Percentiles rank a stretch among this genome's conserved stretches.
phyloP scores from a whole-genome alignment of 208 protist genomes.

The Blastocrithidia nonstop region DNA sequence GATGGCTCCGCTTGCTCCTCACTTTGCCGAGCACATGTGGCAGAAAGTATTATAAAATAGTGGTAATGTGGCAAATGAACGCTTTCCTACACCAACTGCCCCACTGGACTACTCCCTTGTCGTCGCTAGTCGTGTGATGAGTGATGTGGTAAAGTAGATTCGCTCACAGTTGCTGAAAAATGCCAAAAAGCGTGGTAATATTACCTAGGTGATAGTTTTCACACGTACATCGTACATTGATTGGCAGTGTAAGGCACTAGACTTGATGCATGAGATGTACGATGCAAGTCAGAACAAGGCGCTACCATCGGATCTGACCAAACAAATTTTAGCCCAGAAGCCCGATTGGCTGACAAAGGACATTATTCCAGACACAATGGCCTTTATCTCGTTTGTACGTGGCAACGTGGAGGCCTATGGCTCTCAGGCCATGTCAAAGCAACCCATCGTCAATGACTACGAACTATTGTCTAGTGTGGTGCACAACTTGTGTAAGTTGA shows the following conservation, averaged over 20 bases:
- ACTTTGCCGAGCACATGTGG: slow-evolving; percentile 95
- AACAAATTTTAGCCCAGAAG: slow-evolving; percentile 38
- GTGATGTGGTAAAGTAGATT: slow-evolving; percentile 73
- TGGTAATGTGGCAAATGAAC: slow-evolving; percentile 33
- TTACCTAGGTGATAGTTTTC: slow-evolving; percentile 64
- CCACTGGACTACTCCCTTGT: slow-evolving; percentile 65
- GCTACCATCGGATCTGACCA: slow-evolving; percentile 55
- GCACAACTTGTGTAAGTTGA: slow-evolving; percentile 44
- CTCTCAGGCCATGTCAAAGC: slow-evolving; percentile 35
- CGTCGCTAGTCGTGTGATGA: slow-evolving; percentile 61
- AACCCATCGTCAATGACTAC: slow-evolving; percentile 58
- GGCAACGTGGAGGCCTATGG: slow-evolving; percentile 73
- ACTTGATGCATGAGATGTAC: slow-evolving; percentile 44
- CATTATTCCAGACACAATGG: slow-evolving; percentile 74
- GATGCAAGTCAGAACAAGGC: slow-evolving; percentile 15
- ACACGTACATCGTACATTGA: slow-evolving; percentile 28
- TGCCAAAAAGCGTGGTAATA: slow-evolving; percentile 58
- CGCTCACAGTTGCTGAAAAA: slow-evolving; percentile 62
- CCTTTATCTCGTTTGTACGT: slow-evolving; percentile 74
- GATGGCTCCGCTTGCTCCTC: slow-evolving; percentile 93
- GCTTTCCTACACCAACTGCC: slow-evolving; percentile 40
- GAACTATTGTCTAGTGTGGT: slow-evolving; percentile 25
- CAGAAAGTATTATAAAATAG: slow-evolving; percentile 45
- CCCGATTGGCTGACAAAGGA: slow-evolving; percentile 55
- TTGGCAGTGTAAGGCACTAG: slow-evolving; percentile 75